Evolutionary conservation across 1,139 yeast genomes (phyloP), one percentile per base, ranked within the genome.

Genomic region (Yamadazyma atmosphaerica): DNA sequence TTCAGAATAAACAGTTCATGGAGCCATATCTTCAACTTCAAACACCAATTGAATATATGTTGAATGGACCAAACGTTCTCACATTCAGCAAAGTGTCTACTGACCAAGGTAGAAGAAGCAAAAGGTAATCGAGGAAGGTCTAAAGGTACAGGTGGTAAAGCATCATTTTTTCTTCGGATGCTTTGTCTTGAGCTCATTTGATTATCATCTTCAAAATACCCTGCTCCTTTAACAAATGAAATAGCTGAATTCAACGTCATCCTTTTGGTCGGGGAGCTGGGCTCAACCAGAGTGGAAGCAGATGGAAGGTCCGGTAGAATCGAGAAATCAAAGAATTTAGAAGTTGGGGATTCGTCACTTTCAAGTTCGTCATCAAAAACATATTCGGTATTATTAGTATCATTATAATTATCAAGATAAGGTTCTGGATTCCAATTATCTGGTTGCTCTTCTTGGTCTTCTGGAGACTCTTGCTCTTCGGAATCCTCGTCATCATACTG

Each of bases 121-220:
- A 81, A 81, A 2, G 84, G 85, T 11, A 81, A 63, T 33, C 72
- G 68, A 0, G 86, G 86, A 12, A 79, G 61, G 25, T 76, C 79
- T 19, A 68, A 49, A 1, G 85, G 84, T 4, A 74, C 68, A 0
- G 76, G 73, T 0, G 83, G 83, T 15, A 78, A 54, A 3, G 49
- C 61, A 25, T 51, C 59, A 35, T 57, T 50, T 36, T 51, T 55
- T 35, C 50, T 47, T 22, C 41, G 42, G 6, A 38, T 45, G 12
- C 47, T 42, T 12, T 18, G 33, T 19, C 19, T 18, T 5, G 33
- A 30, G 4, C 44, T 36, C 11, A 38, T 16, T 21, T 32, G 38
- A 5, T 40, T 24, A 8, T 29, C 38, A 9, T 47, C 47, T 13
- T 45, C 45, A 12, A 40, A 37, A 24, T 46, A 46, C 4, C 36